phyloP scores from a whole-genome alignment of 305 asterid genomes.

The Solanum hybrid region DNA sequence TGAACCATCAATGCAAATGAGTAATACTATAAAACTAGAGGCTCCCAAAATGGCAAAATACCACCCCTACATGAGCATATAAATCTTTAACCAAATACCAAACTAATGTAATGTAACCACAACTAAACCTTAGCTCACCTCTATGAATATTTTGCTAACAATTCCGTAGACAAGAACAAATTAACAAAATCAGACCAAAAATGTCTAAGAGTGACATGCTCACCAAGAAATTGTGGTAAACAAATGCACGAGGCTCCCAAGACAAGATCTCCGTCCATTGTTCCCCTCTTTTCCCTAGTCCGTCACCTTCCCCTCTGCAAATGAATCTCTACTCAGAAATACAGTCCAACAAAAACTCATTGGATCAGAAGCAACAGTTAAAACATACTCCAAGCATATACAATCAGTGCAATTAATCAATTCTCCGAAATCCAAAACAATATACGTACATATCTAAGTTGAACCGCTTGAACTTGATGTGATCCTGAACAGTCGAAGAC shows the following conservation, averaged over 20 bases:
- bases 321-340: not conserved
- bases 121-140: not conserved
- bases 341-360: not conserved
- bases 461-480: conserved; percentile 55
- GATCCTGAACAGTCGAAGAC: conserved; percentile 20
- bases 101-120: not conserved
- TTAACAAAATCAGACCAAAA: too few species aligned
- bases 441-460: conserved; percentile 27
- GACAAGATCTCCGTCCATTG: conserved; percentile 73
- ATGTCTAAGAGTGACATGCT: conserved; percentile 4
- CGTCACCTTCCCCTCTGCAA: conserved; percentile 35
- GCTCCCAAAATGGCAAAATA: not conserved
- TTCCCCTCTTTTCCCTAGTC: conserved; percentile 48
- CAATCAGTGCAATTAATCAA: not conserved
- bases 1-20: not conserved
- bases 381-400: not conserved
- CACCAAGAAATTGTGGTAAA: conserved; percentile 70
- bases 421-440: not conserved
- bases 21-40: not conserved
- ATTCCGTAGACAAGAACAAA: not conserved
- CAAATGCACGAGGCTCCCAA: conserved; percentile 44
- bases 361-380: not conserved
- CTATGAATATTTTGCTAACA: not conserved
- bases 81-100: not conserved
- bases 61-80: not conserved